Conservation (phyloP, 768 basidiomycete species). For the Russula abietina region DNA sequence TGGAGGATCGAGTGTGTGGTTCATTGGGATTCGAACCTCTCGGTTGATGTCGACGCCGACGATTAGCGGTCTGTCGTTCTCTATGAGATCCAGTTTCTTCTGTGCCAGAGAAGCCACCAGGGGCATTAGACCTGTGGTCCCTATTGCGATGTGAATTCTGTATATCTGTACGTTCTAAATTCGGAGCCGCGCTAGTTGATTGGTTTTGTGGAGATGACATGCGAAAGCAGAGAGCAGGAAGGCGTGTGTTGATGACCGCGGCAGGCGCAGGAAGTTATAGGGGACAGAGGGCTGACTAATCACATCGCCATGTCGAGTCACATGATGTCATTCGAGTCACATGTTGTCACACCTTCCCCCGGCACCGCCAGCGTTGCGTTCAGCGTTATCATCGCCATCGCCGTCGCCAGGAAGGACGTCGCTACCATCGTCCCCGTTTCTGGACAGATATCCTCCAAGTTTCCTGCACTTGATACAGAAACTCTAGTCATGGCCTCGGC, state of each 20-base stretch:
- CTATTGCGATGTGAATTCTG: constrained; percentile 6
- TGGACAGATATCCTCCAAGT: neutral
- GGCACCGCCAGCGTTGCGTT: neutral
- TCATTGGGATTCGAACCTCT: neutral
- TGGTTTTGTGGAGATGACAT: constrained; percentile 20
- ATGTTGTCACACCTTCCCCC: neutral
- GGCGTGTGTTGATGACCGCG: neutral
- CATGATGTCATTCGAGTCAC: constrained; percentile 23
- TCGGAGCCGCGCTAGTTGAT: neutral
- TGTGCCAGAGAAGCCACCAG: neutral
- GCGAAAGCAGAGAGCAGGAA: constrained; percentile 2
- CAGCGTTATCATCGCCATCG: constrained; percentile 1
- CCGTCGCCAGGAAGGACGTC: neutral
- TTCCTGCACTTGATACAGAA: neutral
- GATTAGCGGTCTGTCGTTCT: constrained; percentile 2
- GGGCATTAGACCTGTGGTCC: neutral
- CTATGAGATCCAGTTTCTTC: neutral
- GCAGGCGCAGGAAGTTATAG: no score
- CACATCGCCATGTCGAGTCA: constrained; percentile 12
- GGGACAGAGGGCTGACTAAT: constrained; percentile 6
- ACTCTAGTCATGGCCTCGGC: constrained; percentile 57
- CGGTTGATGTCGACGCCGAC: constrained; percentile 4
- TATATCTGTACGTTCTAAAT: neutral
- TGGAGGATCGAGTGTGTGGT: neutral
- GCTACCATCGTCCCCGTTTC: neutral